phyloP scores from a whole-genome alignment of 805 yeast genomes.

The Blastobotrys chiropterorum region DNA sequence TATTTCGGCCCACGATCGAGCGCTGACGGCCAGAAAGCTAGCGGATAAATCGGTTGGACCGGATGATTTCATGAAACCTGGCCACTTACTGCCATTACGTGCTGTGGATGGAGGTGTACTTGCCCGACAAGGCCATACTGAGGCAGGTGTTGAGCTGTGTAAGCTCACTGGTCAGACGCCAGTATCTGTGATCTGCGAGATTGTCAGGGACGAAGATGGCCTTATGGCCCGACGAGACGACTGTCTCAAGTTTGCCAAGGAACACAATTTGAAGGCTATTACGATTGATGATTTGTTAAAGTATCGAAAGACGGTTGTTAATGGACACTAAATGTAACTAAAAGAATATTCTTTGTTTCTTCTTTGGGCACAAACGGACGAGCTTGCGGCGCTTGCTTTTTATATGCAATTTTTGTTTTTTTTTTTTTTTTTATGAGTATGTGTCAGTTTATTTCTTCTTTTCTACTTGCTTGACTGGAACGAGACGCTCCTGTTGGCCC shows the following conservation, averaged over 20 bases:
- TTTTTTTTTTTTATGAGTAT: too few species aligned
- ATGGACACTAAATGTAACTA: constrained; percentile 3
- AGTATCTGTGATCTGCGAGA: constrained; percentile 89
- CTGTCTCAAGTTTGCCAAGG: constrained; percentile 62
- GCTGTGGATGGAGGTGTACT: constrained; percentile 82
- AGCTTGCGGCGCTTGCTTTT: neutral
- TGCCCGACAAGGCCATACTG: constrained; percentile 90
- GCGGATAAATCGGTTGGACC: constrained; percentile 57
- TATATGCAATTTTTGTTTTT: too few species aligned
- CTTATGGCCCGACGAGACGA: constrained; percentile 91
- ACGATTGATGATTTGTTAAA: constrained; percentile 70
- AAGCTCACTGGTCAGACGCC: constrained; percentile 69
- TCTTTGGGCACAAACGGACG: neutral
- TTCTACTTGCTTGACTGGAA: constrained; percentile 50
- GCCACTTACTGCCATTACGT: constrained; percentile 88
- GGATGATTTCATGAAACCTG: constrained; percentile 78
- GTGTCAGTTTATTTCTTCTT: constrained; percentile 9
- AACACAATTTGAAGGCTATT: constrained; percentile 60
- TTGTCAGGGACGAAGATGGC: constrained; percentile 90
- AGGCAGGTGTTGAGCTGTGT: constrained; percentile 89
- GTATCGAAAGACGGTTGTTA: constrained; percentile 25
- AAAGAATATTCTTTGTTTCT: too few species aligned
- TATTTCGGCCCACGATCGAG: constrained; percentile 90
- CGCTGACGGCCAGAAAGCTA: constrained; percentile 66
- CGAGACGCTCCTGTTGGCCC: constrained; percentile 69